Evolutionary conservation across 2,329 filamentous ascomycete species (phyloP), one percentile per base, ranked within the genome.

Genomic region (Paraconiothyrium brasiliense): DNA sequence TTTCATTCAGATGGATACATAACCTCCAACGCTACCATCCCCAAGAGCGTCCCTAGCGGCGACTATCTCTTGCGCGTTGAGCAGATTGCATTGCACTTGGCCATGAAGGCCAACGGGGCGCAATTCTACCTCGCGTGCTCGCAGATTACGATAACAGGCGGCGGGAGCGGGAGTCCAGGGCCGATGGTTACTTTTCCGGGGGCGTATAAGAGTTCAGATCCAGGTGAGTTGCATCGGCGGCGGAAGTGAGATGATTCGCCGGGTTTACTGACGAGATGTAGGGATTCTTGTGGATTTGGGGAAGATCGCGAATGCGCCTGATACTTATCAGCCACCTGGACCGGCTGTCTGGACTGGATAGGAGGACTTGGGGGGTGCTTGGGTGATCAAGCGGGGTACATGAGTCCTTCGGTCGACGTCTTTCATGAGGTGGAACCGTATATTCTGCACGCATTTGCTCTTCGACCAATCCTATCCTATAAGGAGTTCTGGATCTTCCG

Each of bases 61-160:
- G 78, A 82, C 60, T 79, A 79, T 50, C 70, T 79, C 22, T 70
- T 79, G 16, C 75, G 77, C 32, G 72, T 79, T 13, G 77, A 79
- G 61, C 75, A 78, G 20, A 78, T 78, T 50, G 77, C 76, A 43
- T 67, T 81, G 41, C 78, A 80, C 62, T 65, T 71, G 68, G 72
- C 72, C 51, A 67, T 69, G 66, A 67, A 67, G 57, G 58, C 66
- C 35, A 78, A 74, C 62, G 75, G 70, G 56, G 75, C 75, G 14
- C 77, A 79, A 60, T 77, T 78, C 61, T 80, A 79, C 58, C 64
- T 81, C 50, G 74, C 75, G 6, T 83, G 81, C 57, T 75, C 75
- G 4, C 81, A 83, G 64, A 68, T 82, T 58, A 80, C 76, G 50
- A 75, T 83, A 20, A 80, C 80, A 0, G 78, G 76, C 14, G 78